Evolutionary conservation across 768 basidiomycete genomes (phyloP).

Genomic region (Amanita polypyramis): DNA sequence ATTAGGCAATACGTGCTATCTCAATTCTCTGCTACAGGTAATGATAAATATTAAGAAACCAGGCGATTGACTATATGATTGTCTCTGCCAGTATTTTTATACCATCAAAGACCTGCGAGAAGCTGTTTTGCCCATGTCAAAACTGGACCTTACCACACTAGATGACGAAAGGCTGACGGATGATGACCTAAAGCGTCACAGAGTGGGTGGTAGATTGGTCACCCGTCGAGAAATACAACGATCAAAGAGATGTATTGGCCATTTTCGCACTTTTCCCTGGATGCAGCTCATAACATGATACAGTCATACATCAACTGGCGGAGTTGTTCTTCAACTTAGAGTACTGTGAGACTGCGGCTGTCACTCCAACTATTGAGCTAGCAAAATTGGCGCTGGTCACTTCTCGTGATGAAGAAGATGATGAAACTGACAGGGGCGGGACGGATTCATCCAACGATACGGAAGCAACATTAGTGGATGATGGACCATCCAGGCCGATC

Average conservation of each 20-base stretch:
- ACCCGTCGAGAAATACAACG: constrained; percentile 73
- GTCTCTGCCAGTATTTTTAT: constrained; percentile 68
- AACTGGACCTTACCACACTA: constrained; percentile 40
- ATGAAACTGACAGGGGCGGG: constrained; percentile 58
- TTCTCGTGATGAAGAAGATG: constrained; percentile 83
- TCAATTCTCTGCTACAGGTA: constrained; percentile 73
- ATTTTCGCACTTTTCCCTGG: not conserved
- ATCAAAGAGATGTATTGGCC: constrained; percentile 68
- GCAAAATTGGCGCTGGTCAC: constrained; percentile 89
- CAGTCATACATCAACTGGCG: constrained; percentile 76
- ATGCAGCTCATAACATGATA: constrained; percentile 1
- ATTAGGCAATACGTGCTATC: constrained; percentile 81
- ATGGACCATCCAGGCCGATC: constrained; percentile 33
- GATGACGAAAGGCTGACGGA: constrained; percentile 69
- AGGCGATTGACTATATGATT: not conserved
- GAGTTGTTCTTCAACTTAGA: constrained; percentile 73
- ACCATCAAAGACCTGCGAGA: constrained; percentile 87
- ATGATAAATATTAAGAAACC: constrained; percentile 4
- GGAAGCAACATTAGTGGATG: constrained; percentile 82
- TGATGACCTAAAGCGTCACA: constrained; percentile 71
- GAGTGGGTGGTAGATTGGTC: constrained; percentile 81
- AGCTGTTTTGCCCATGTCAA: constrained; percentile 52
- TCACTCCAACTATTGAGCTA: constrained; percentile 78
- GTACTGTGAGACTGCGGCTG: constrained; percentile 48
- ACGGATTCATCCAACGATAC: constrained; percentile 82